These are phyloP conservation scores for Diplodia scrobiculata DNA, from an alignment of 2,329 filamentous ascomycete genomes.

Conservation along the genomic window DNA sequence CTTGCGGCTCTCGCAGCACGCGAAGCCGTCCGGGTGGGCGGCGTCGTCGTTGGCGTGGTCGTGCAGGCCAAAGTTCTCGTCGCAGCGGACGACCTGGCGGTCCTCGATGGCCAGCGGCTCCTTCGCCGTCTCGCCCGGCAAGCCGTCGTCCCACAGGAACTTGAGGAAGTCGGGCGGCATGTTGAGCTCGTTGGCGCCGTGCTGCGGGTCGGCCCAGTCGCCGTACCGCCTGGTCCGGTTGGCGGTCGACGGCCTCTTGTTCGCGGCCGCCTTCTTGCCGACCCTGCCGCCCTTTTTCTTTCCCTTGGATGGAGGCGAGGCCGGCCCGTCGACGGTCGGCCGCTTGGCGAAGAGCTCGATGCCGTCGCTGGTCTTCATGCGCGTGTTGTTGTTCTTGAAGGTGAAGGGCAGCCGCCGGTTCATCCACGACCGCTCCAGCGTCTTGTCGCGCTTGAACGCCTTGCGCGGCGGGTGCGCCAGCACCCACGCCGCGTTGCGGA, in stretches of 20 bases:
- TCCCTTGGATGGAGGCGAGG: too few species aligned
- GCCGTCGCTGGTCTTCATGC: not conserved
- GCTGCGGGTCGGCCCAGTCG: not conserved
- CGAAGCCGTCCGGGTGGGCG: not conserved
- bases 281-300: too few species aligned
- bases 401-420: not conserved
- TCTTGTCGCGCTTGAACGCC: not conserved
- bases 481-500: not conserved
- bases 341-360: not conserved
- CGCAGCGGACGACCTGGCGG: conserved; percentile 6
- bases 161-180: not conserved
- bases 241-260: not conserved
- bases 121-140: not conserved
- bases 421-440: not conserved
- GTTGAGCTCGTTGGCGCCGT: not conserved
- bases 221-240: not conserved
- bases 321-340: not conserved
- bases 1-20: not conserved
- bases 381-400: conserved; percentile 4
- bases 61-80: conserved; percentile 5
- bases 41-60: not conserved
- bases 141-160: not conserved
- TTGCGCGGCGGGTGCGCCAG: not conserved
- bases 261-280: too few species aligned
- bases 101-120: not conserved